Percentiles rank a stretch among this genome's conserved stretches.
phyloP scores from a whole-genome alignment of 257 asterid species.

The Gardenia jasminoides region DNA sequence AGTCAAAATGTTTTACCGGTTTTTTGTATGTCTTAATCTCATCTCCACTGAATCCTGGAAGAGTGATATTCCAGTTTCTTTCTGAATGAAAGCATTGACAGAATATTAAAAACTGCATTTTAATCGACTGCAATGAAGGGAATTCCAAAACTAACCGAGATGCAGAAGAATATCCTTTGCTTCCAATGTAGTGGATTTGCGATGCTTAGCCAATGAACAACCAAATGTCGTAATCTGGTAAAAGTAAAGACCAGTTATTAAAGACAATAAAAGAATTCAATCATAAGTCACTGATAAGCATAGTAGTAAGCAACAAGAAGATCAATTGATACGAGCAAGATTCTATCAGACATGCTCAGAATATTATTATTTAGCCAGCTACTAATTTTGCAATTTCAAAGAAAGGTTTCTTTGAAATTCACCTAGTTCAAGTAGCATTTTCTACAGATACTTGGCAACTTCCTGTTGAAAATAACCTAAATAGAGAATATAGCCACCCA shows the following conservation, averaged over 20 bases:
- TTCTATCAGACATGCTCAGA: too few species aligned
- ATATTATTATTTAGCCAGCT: too few species aligned
- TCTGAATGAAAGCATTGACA: constrained; percentile 43
- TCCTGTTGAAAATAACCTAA: too few species aligned
- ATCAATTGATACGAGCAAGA: neutral
- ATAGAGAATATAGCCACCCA: too few species aligned
- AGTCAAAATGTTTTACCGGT: constrained; percentile 46
- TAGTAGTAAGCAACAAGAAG: neutral
- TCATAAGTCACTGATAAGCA: neutral
- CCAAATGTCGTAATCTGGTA: constrained; percentile 78
- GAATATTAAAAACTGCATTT: constrained; percentile 24
- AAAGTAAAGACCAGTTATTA: neutral
- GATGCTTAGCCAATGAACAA: constrained; percentile 89
- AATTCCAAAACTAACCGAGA: constrained; percentile 60
- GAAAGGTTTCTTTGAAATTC: too few species aligned
- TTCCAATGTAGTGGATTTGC: constrained; percentile 82
- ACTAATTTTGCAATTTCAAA: too few species aligned
- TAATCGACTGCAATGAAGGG: neutral
- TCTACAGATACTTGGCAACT: too few species aligned
- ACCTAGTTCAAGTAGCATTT: too few species aligned
- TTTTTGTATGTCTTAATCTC: constrained; percentile 79
- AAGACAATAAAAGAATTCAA: neutral
- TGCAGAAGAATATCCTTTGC: constrained; percentile 88
- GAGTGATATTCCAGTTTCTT: constrained; percentile 82
- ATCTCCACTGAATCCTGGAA: constrained; percentile 94